Evolutionary conservation across 805 yeast genomes (phyloP).

Genomic region (Scheffersomyces stipitis): DNA sequence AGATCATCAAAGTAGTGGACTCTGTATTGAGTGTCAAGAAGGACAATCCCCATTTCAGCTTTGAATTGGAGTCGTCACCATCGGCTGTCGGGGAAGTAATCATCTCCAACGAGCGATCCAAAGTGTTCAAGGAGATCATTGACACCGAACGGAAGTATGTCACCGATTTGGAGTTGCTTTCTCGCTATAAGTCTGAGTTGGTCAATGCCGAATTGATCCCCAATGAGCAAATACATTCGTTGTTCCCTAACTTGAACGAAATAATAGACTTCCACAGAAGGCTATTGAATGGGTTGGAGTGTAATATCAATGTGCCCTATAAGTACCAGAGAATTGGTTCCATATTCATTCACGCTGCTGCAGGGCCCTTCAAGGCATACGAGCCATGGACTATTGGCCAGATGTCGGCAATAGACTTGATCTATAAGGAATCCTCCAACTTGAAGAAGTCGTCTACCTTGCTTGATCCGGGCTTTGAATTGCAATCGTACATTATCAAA

Average conservation of each 20-base stretch:
- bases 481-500: slow-evolving; percentile 84
- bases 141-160: slow-evolving; percentile 93
- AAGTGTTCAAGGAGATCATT: slow-evolving; percentile 79
- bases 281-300: slow-evolving; percentile 83
- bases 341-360: slow-evolving; percentile 77
- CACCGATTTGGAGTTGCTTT: slow-evolving; percentile 79
- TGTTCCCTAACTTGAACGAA: slow-evolving; percentile 82
- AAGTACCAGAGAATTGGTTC: slow-evolving; percentile 86
- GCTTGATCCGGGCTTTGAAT: slow-evolving; percentile 82
- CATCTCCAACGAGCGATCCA: slow-evolving; percentile 60
- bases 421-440: slow-evolving; percentile 59
- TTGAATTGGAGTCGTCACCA: slow-evolving; percentile 1
- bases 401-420: slow-evolving; percentile 79
- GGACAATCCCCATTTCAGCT: slow-evolving; percentile 3
- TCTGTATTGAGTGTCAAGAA: slow-evolving; percentile 40
- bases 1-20: slow-evolving; percentile 71
- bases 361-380: slow-evolving; percentile 78
- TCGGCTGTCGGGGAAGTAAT: slow-evolving; percentile 19
- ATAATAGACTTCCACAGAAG: slow-evolving; percentile 91
- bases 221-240: slow-evolving; percentile 72
- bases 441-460: slow-evolving; percentile 55
- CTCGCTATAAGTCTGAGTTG: slow-evolving; percentile 66
- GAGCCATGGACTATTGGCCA: slow-evolving; percentile 95
- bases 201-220: slow-evolving; percentile 64
- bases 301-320: slow-evolving; percentile 73